Conservation (phyloP, 805 yeast genomes). For the Ascoidea rubescens region DNA sequence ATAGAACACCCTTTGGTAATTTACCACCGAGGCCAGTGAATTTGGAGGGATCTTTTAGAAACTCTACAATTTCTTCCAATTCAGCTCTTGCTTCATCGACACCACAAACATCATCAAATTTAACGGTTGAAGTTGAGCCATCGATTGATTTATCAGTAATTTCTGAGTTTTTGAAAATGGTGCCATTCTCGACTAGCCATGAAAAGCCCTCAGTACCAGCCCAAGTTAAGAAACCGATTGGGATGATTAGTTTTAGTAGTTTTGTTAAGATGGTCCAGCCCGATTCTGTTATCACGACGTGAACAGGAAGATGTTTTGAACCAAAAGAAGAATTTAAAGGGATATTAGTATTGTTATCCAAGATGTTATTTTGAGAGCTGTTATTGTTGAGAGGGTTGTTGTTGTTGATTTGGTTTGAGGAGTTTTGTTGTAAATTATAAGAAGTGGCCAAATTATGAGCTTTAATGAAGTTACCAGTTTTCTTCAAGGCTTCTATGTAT, state of each 20-base stretch:
- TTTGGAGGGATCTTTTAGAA: slow-evolving; percentile 88
- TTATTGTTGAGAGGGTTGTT: slow-evolving; percentile 9
- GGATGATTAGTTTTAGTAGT: slow-evolving; percentile 82
- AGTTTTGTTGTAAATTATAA: slow-evolving; percentile 13
- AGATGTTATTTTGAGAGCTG: slow-evolving; percentile 12
- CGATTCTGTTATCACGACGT: slow-evolving; percentile 85
- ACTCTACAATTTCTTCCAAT: slow-evolving; percentile 95
- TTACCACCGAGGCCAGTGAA: slow-evolving; percentile 96
- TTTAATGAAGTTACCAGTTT: slow-evolving; percentile 63
- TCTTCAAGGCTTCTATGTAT: slow-evolving; percentile 70
- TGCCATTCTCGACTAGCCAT: slow-evolving; percentile 69
- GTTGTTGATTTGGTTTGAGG: slow-evolving; percentile 11
- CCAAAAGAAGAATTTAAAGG: slow-evolving; percentile 31
- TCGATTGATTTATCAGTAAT: slow-evolving; percentile 70
- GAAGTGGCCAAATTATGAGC: slow-evolving; percentile 32
- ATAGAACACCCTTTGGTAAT: slow-evolving; percentile 89
- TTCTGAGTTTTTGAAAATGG: slow-evolving; percentile 49
- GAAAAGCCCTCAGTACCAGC: slow-evolving; percentile 70
- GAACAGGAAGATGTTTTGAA: slow-evolving; percentile 69
- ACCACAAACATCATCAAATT: slow-evolving; percentile 89
- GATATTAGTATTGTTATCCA: not conserved
- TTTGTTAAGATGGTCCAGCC: slow-evolving; percentile 63
- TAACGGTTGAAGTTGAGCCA: slow-evolving; percentile 72
- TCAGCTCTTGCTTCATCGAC: slow-evolving; percentile 98
- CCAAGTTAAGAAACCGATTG: slow-evolving; percentile 67